phyloP scores from a whole-genome alignment of 1,284 basidiomycete species.

The Malassezia brasiliensis region DNA sequence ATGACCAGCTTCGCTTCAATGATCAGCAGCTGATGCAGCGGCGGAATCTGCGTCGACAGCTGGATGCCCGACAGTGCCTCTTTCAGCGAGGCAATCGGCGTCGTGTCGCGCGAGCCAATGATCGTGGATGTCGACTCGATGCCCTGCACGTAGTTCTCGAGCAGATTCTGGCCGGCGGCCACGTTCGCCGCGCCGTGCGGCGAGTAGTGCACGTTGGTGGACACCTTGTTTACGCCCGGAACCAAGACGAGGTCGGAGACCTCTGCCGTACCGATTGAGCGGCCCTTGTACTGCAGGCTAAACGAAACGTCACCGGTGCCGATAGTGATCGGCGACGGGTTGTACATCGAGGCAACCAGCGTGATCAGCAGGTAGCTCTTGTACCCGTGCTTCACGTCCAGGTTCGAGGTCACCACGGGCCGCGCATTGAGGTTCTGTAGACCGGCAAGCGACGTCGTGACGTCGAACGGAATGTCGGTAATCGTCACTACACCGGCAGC shows the following conservation, averaged over 20 bases:
- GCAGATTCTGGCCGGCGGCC: constrained; percentile 56
- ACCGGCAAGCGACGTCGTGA: constrained; percentile 59
- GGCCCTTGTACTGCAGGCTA: constrained; percentile 55
- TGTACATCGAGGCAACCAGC: constrained; percentile 51
- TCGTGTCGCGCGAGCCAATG: constrained; percentile 57
- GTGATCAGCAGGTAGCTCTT: constrained; percentile 62
- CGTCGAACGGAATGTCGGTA: constrained; percentile 58
- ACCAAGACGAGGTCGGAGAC: constrained; percentile 50
- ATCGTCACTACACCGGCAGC: constrained; percentile 60
- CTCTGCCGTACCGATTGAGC: constrained; percentile 58
- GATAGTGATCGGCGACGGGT: constrained; percentile 61
- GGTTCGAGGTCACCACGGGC: constrained; percentile 56
- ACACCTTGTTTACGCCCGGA: constrained; percentile 27
- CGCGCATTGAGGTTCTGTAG: constrained; percentile 60
- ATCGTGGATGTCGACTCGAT: constrained; percentile 58
- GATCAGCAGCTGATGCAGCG: constrained; percentile 60
- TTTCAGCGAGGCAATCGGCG: constrained; percentile 60
- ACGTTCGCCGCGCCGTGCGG: constrained; percentile 56
- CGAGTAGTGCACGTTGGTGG: constrained; percentile 58
- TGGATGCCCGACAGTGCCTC: constrained; percentile 59
- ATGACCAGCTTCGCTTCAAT: constrained; percentile 44
- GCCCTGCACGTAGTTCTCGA: constrained; percentile 66
- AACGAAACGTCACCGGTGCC: constrained; percentile 62
- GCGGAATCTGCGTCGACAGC: constrained; percentile 60
- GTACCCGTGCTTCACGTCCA: constrained; percentile 66